Evolutionary conservation across 1,139 yeast species (phyloP), one percentile per base, ranked within the genome.

Genomic region (Blastobotrys elegans): DNA sequence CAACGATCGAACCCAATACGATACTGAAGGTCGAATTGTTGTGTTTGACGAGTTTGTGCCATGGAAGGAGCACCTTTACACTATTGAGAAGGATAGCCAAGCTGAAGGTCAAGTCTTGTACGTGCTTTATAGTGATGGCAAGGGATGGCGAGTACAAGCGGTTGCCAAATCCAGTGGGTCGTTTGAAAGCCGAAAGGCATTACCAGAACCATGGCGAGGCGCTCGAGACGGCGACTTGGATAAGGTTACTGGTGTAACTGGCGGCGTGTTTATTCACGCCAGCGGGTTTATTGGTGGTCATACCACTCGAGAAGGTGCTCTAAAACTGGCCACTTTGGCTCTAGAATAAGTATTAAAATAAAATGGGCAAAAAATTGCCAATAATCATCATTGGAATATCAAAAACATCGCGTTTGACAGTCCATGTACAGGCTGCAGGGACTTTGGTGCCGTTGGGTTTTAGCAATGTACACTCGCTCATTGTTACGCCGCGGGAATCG

Each of bases 271-370:
- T 64, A 80, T 94, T 49, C 99, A 92, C 60, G 97, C 97, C 39
- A 87, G 96, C 40, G 98, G 99, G 0, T 92, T 92, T 69, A 92
- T 92, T 63, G 98, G 98, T 32, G 99, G 99, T 46, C 88, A 94
- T 52, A 75, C 81, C 62, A 75, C 95, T 29, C 71, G 75, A 56
- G 97, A 88, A 44, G 85, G 85, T 22, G 97, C 84, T 16, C 66
- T 87, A 50, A 69, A 77, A 59, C 74, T 92, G 67, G 97, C 97
- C n/a, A 71, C 70, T 60, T 67, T 72, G 61, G 80, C 81, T 36
- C 61, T 74, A 41, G 58, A 57, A 44, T 56, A 33, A 33, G 10
- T n/a, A 7, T 40, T 33, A 47, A 10, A 43, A 35, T 14, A 47
- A 34, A 27, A 48, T 48, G 17, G 50, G 50, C 20, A 48, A 33